Conservation (phyloP, 2,329 filamentous ascomycete species). For the Fusarium staphyleae region DNA sequence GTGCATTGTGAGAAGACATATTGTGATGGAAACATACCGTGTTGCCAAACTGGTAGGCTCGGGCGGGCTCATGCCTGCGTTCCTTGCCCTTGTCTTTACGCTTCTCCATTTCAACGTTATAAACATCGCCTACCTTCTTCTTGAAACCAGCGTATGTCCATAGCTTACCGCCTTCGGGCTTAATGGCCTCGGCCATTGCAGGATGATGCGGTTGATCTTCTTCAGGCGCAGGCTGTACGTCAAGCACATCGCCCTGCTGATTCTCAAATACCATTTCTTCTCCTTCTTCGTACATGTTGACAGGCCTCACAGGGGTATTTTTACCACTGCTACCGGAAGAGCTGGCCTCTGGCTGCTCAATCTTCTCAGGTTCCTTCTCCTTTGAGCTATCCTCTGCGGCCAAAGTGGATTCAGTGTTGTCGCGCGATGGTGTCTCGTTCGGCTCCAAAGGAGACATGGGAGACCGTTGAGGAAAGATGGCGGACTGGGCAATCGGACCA, state of each 20-base stretch:
- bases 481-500: slow-evolving; percentile 87
- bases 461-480: slow-evolving; percentile 74
- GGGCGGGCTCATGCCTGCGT: slow-evolving; percentile 73
- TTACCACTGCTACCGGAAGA: slow-evolving; percentile 24
- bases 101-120: slow-evolving; percentile 66
- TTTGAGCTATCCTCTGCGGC: slow-evolving; percentile 45
- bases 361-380: slow-evolving; percentile 42
- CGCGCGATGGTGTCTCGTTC: slow-evolving; percentile 40
- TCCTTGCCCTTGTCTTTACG: slow-evolving; percentile 70
- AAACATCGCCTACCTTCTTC: slow-evolving; percentile 59
- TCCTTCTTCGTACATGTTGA: slow-evolving; percentile 84
- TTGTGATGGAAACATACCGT: slow-evolving; percentile 58
- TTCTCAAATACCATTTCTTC: slow-evolving; percentile 82
- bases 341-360: slow-evolving; percentile 36
- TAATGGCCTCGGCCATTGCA: slow-evolving; percentile 22
- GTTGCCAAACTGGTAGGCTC: slow-evolving; percentile 85
- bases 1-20: not conserved
- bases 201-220: slow-evolving; percentile 21
- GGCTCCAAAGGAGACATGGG: slow-evolving; percentile 31
- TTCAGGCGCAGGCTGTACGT: slow-evolving; percentile 56
- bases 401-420: slow-evolving; percentile 46
- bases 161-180: slow-evolving; percentile 31
- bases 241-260: slow-evolving; percentile 83
- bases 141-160: slow-evolving; percentile 54
- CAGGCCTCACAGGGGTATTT: slow-evolving; percentile 38